A percentile compares a stretch with the other conserved stretches of the same genome.
phyloP scores from a whole-genome alignment of 2,329 filamentous ascomycete genomes.

The Seiridium unicorne region DNA sequence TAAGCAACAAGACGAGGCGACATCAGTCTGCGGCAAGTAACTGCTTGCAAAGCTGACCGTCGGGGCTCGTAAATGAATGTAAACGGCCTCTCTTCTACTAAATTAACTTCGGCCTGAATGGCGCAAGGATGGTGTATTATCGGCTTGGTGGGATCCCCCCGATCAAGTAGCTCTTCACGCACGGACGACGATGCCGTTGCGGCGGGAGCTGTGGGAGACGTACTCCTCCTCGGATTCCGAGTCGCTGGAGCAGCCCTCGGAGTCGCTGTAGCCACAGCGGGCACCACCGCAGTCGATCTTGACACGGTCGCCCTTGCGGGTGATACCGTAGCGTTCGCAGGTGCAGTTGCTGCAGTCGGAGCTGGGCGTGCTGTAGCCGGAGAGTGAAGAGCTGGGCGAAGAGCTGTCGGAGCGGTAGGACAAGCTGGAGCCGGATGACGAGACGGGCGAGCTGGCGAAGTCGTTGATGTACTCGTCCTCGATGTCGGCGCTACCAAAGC shows the following conservation, averaged over 20 bases:
- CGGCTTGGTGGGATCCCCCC: constrained; percentile 22
- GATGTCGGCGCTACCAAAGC: constrained; percentile 64
- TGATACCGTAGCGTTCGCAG: constrained; percentile 96
- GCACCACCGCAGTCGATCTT: constrained; percentile 93
- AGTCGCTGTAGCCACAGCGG: constrained; percentile 79
- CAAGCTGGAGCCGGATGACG: constrained; percentile 67
- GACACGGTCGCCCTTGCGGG: constrained; percentile 86
- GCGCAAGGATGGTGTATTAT: constrained; percentile 11
- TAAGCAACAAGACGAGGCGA: constrained; percentile 28
- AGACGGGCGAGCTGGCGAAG: constrained; percentile 59
- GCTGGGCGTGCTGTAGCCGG: constrained; percentile 75
- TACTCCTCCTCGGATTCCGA: constrained; percentile 60
- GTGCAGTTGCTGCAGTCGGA: constrained; percentile 80
- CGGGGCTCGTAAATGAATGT: constrained; percentile 29
- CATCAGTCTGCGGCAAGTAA: constrained; percentile 15
- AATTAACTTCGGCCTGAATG: constrained; percentile 7
- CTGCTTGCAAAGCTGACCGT: neutral
- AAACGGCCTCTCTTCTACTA: constrained; percentile 23
- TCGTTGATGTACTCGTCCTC: constrained; percentile 57
- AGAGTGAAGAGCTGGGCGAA: constrained; percentile 69
- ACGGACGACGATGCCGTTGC: constrained; percentile 62
- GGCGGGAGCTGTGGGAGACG: constrained; percentile 54
- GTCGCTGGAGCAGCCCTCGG: constrained; percentile 67
- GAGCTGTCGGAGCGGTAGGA: constrained; percentile 72
- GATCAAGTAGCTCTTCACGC: constrained; percentile 24